Conservation (phyloP, 306 rosid species). For the Erythrophleum fordii region DNA sequence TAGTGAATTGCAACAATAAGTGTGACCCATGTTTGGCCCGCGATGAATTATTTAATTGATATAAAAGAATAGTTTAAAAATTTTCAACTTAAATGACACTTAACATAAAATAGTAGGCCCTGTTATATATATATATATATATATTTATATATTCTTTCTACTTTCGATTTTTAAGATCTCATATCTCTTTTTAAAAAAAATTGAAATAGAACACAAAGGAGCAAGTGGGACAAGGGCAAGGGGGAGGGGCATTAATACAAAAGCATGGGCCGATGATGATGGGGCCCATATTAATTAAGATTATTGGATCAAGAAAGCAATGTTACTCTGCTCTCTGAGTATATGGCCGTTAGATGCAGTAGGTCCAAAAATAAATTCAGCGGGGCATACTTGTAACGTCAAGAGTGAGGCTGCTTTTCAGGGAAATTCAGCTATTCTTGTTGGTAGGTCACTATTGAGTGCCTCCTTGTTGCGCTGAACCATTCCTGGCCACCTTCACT, state of each 20-base stretch:
- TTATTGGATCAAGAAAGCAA: not conserved
- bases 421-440: not conserved
- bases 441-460: not conserved
- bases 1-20: no score
- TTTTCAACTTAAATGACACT: no score
- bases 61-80: no score
- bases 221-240: no score
- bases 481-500: not conserved
- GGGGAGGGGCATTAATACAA: no score
- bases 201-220: no score
- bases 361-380: not conserved
- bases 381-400: not conserved
- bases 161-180: not conserved
- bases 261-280: not conserved
- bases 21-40: no score
- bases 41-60: no score
- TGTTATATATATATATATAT: not conserved
- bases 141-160: not conserved
- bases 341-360: not conserved
- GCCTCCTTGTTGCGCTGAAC: not conserved
- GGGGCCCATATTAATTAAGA: not conserved
- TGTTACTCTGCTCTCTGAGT: no score
- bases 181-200: no score
- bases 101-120: no score
- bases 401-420: not conserved